Base-by-base conservation (phyloP, 345 rosid genomes). In the Durio zibethinus region DNA sequence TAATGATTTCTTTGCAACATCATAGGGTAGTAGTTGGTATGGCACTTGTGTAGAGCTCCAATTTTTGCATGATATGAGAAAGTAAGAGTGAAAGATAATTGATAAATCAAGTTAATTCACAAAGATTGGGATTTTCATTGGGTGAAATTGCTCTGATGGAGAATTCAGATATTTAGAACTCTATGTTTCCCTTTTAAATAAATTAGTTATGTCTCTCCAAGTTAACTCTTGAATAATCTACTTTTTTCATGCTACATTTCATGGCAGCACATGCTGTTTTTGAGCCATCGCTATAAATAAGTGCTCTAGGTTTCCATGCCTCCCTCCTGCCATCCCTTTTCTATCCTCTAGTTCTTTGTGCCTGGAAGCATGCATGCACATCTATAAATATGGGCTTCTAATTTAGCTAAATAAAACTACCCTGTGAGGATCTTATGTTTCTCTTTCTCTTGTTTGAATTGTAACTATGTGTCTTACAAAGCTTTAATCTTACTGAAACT, bases 401-500 rank as follows among this genome's bases (percentile, higher is more conserved):
- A 23, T 72, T 52, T 53, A 35, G 35, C 12, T 53, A 36, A 56
- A n/a, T 35, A 8, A 35, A 53, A 72, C 6, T 8, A 61, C 15
- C 31, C 29, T 59, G 56, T 31, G 56, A 42, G 4, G 31, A 61
- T 45, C 56, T 75, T 61, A 27, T 20, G 14, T 47, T 68, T 69
- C 15, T 53, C n/a, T 5, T 27, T 50, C 38, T 9, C 29, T 72
- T 36, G n/a, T 53, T 36, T 15, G 65, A 36, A 31, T 33, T 52
- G 5, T 50, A 52, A 31, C 61, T 2, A 42, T 43, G 73, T 43
- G 35, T 15, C 27, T 61, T 50, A 38, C 12, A 29, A 50, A 23
- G 14, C 48, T 71, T 48, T 71, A 11, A 35, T 63, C 31, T 48
- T 79, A 38, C 65, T 45, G 68, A 69, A 36, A 64, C 74, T 53